A percentile compares a stretch with the other conserved stretches of the same genome.
These are phyloP conservation scores for Tylopilus cervinicoccineus DNA, from an alignment of 768 basidiomycete genomes.

Conservation along the genomic window DNA sequence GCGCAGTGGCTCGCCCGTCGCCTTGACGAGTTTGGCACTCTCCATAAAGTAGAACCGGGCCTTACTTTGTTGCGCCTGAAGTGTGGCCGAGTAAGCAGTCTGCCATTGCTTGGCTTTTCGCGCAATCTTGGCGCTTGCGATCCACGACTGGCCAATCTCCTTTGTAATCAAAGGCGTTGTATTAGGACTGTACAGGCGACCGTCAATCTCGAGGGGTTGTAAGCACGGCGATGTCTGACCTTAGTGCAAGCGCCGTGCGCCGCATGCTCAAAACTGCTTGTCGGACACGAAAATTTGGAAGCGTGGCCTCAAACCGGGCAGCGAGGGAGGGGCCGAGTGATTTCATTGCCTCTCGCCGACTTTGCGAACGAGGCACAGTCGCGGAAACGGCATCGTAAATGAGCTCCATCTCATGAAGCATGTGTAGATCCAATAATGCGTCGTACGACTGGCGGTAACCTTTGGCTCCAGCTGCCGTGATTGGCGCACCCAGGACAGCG, in stretches of 20 bases:
- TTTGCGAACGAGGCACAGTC: slow-evolving; percentile 39
- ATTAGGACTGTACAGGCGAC: slow-evolving; percentile 2
- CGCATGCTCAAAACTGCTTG: slow-evolving; percentile 91
- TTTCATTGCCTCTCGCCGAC: slow-evolving; percentile 39
- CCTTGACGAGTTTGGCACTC: slow-evolving; percentile 81
- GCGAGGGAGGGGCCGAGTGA: slow-evolving; percentile 40
- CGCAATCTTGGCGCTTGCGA: slow-evolving; percentile 92
- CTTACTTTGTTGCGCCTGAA: slow-evolving; percentile 79
- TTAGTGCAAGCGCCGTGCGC: slow-evolving; percentile 73
- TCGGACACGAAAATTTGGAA: slow-evolving; percentile 84
- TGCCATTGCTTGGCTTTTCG: slow-evolving; percentile 94
- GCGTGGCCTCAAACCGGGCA: slow-evolving; percentile 66
- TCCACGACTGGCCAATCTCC: slow-evolving; percentile 84
- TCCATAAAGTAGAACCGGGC: slow-evolving; percentile 82
- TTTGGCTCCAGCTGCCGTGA: slow-evolving; percentile 73
- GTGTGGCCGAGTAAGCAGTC: slow-evolving; percentile 92
- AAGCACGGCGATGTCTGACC: slow-evolving; percentile 41
- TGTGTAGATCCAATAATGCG: slow-evolving; percentile 77
- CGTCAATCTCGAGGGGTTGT: slow-evolving; percentile 7
- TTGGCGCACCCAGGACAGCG: slow-evolving; percentile 68
- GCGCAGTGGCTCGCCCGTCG: slow-evolving; percentile 73
- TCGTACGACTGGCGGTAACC: slow-evolving; percentile 89
- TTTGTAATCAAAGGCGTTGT: slow-evolving; percentile 39
- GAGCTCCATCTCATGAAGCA: slow-evolving; percentile 80
- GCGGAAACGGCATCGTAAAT: slow-evolving; percentile 45